Base-by-base conservation (phyloP, 306 rosid genomes). In the Dalbergia cultrata region DNA sequence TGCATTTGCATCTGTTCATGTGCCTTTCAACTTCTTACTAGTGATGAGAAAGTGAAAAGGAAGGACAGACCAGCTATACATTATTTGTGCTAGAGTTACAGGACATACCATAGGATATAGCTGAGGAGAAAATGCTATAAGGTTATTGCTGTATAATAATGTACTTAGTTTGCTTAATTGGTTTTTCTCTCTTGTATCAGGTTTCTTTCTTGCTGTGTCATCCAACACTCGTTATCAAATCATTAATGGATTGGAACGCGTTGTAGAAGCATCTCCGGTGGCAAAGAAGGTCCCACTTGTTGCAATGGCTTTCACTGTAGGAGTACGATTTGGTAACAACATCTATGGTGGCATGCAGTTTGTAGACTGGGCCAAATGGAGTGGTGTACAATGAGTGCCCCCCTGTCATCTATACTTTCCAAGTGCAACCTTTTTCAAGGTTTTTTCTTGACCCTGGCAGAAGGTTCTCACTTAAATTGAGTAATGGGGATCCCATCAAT, bases 261-360 rank as follows among this genome's bases (percentile, higher is more conserved):
- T 91, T 76, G 99, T 95, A 8, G 99, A 95, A 85, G 82, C 94
- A 33, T 93, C 99, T 4, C 82, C 90, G 1, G 19, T 90, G 87
- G 97, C 92, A 7, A 93, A 90, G 91, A 90, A 86, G 83, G 76
- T 90, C 74, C 98, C 98, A 1, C 87, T 88, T 18, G 92, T 95
- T 41, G 98, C 99, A 17, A 60, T 90, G 94, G 90, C 93, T 13
- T 95, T 95, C 86, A 95, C 99, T 0, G 89, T 95, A 0, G 95
- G 98, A 13, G 92, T 93, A 45, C 79, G 99, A 39, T 95, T 91
- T 31, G 92, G 96, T 9, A 95, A 95, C 91, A 95, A 93, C 82
- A 77, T 95, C 22, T 95, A 92, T 56, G 98, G 94, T 58, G 98
- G 97, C 13, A 95, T 95, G 97, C 98, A 95, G 86, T 95, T 95